A percentile compares a stretch with the other conserved stretches of the same genome.
phyloP scores from a whole-genome alignment of 169 alveolate species.

The Prorocentrum cordatum region DNA sequence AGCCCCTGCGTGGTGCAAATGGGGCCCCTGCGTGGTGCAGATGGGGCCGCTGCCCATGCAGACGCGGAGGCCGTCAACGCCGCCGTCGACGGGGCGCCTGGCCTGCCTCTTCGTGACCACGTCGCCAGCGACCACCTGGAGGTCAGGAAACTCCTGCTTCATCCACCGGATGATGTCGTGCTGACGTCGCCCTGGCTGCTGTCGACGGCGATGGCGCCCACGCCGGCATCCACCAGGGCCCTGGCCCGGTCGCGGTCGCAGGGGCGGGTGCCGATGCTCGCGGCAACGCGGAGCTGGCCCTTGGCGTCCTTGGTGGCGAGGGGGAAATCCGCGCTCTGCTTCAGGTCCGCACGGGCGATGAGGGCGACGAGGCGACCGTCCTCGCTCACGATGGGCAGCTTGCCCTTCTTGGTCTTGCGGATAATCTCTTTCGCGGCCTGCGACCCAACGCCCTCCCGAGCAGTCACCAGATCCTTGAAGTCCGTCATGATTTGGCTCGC shows the following conservation, averaged over 20 bases:
- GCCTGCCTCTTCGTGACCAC: slow-evolving; percentile 64
- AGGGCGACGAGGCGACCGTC: slow-evolving; percentile 10
- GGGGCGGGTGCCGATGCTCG: slow-evolving; percentile 50
- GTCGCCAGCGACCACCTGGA: slow-evolving; percentile 57
- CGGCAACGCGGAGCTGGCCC: slow-evolving; percentile 14
- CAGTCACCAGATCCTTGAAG: slow-evolving; percentile 1
- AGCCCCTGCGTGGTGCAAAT: neutral
- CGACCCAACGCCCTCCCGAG: neutral
- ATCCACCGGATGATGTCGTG: slow-evolving; percentile 63
- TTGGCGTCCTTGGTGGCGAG: slow-evolving; percentile 7
- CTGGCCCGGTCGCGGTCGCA: slow-evolving; percentile 32
- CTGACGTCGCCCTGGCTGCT: slow-evolving; percentile 64
- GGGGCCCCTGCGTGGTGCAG: slow-evolving; percentile 33
- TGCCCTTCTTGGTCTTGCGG: slow-evolving; percentile 50
- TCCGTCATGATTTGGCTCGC: slow-evolving; percentile 26
- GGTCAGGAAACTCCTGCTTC: slow-evolving; percentile 12
- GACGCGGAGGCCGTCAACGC: slow-evolving; percentile 53
- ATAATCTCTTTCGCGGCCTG: slow-evolving; percentile 4
- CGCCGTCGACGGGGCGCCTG: slow-evolving; percentile 33
- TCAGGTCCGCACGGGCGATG: slow-evolving; percentile 14
- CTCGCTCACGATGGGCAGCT: slow-evolving; percentile 17
- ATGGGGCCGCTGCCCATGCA: slow-evolving; percentile 66
- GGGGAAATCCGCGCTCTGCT: slow-evolving; percentile 45
- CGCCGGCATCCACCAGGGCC: neutral
- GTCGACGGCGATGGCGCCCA: slow-evolving; percentile 50